phyloP scores from a whole-genome alignment of 148 eudicot genomes.

The Fallopia convolvulus region DNA sequence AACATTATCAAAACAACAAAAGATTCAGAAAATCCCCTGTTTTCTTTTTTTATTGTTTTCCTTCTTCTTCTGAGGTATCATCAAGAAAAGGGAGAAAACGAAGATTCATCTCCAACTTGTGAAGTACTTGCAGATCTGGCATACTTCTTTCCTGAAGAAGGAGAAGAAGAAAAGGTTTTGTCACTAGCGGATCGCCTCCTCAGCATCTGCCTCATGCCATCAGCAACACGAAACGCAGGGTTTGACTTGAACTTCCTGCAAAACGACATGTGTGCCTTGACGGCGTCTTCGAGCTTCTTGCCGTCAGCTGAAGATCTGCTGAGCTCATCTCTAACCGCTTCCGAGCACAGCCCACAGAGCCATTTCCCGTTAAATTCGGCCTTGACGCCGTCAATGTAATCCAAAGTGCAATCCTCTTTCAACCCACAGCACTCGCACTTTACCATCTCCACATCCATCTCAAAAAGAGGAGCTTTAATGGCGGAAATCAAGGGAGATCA shows the following conservation, averaged over 20 bases:
- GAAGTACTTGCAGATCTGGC: conserved; percentile 26
- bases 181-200: conserved; percentile 35
- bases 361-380: conserved; percentile 46
- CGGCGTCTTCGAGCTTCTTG: conserved; percentile 39
- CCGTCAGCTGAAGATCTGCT: conserved; percentile 16
- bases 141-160: conserved; percentile 22
- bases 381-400: conserved; percentile 38
- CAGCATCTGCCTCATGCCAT: conserved; percentile 54
- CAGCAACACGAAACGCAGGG: conserved; percentile 46
- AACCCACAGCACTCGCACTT: conserved; percentile 67
- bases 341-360: conserved; percentile 66
- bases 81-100: conserved; percentile 10
- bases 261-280: conserved; percentile 51
- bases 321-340: conserved; percentile 47
- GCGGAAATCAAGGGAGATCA: neutral
- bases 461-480: neutral
- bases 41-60: neutral
- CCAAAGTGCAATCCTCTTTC: conserved; percentile 53
- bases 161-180: neutral
- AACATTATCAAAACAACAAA: neutral
- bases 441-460: conserved; percentile 42
- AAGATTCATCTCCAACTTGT: conserved; percentile 24
- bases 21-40: neutral
- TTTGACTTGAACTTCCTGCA: conserved; percentile 43
- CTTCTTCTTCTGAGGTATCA: neutral